These are phyloP conservation scores for Lotus japonicus DNA, from an alignment of 306 rosid species.

Conservation along the genomic window DNA sequence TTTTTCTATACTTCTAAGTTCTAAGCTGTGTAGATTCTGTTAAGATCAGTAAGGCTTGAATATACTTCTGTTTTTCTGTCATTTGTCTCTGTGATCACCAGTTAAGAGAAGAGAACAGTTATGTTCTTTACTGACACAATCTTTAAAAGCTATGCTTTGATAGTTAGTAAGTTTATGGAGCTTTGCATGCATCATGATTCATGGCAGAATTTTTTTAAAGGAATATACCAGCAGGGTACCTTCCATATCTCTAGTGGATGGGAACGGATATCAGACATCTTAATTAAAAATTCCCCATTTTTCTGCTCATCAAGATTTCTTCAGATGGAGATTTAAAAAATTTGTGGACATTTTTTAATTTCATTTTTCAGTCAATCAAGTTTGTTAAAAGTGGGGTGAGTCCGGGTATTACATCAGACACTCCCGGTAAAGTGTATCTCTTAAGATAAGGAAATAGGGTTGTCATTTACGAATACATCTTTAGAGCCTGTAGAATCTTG, in stretches of 20 bases:
- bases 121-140: background rate
- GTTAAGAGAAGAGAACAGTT: conserved; percentile 13
- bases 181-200: conserved; percentile 16
- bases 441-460: background rate
- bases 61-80: background rate
- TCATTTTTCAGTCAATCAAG: conserved; percentile 3
- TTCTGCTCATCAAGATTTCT: background rate
- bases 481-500: background rate
- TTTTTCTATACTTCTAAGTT: background rate
- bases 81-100: background rate
- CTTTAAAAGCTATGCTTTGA: background rate
- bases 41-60: background rate
- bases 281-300: background rate
- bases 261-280: conserved; percentile 3
- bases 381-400: background rate
- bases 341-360: background rate
- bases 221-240: conserved; percentile 10
- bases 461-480: background rate
- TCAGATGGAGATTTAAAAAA: background rate
- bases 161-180: conserved; percentile 8
- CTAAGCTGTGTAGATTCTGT: background rate
- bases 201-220: background rate
- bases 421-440: background rate
- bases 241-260: conserved; percentile 5
- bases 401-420: background rate